Percentiles rank a stretch among this genome's conserved stretches.
phyloP scores from a whole-genome alignment of 495 filamentous ascomycete species.

The Neurospora discreta region DNA sequence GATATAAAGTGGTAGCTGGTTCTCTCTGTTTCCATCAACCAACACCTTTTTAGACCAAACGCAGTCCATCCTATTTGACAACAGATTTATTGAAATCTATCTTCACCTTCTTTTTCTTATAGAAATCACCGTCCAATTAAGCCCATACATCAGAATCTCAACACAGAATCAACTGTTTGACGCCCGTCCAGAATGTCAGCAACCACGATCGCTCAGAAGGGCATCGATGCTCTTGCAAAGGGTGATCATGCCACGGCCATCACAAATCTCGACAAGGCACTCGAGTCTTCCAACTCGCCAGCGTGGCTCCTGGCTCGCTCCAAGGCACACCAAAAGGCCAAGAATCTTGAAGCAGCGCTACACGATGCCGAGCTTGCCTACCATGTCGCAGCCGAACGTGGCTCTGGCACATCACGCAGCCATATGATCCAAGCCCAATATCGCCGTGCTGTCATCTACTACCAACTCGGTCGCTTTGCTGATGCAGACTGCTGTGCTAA shows the following conservation, averaged over 20 bases:
- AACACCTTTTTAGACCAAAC: neutral
- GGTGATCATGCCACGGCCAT: slow-evolving; percentile 59
- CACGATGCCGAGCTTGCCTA: slow-evolving; percentile 73
- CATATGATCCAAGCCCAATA: slow-evolving; percentile 72
- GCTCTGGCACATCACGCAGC: slow-evolving; percentile 50
- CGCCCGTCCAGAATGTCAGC: slow-evolving; percentile 15
- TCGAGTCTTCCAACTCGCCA: slow-evolving; percentile 56
- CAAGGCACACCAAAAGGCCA: slow-evolving; percentile 61
- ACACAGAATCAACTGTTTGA: neutral
- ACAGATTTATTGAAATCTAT: too few relatives aligned
- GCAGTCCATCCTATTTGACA: neutral
- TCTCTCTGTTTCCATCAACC: neutral
- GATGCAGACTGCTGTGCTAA: slow-evolving; percentile 66
- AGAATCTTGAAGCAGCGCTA: slow-evolving; percentile 47
- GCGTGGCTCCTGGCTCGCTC: slow-evolving; percentile 82
- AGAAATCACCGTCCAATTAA: neutral
- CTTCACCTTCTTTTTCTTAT: too few relatives aligned
- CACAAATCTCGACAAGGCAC: slow-evolving; percentile 62
- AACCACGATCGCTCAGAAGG: slow-evolving; percentile 22
- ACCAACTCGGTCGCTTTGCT: slow-evolving; percentile 56
- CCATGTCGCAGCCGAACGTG: slow-evolving; percentile 55
- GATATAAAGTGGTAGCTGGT: neutral
- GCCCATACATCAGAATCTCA: neutral
- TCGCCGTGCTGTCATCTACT: slow-evolving; percentile 64
- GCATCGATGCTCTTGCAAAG: slow-evolving; percentile 47